Base-by-base conservation (phyloP, 768 basidiomycete genomes). In the Lactarius akahatsu region DNA sequence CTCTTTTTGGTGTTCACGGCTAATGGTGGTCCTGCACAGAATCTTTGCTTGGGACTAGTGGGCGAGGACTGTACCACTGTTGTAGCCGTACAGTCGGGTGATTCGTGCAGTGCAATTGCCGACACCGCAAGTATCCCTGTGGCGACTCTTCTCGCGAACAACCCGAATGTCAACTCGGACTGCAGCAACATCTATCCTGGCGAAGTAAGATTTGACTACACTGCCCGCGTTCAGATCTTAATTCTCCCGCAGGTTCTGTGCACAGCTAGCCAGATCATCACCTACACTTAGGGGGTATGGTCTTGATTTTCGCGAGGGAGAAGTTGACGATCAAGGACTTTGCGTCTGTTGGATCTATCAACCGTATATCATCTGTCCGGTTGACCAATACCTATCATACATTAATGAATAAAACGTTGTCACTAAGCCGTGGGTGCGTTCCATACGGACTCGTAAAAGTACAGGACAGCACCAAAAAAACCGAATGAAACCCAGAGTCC, bases 131-230 rank as follows among this genome's bases (percentile, higher is more conserved):
- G 77, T 34, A 82, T 87, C 65, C 15, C 57, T 5, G 16, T 26
- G 56, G 10, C 85, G 57, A 80, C 85, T 8, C 79, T 92, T 38
- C 78, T 76, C 73, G 18, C 71, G 66, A 92, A 92, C 84, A 93
- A 93, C 83, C 92, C 89, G 32, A 87, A 91, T 76, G 81, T 92
- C 71, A 69, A 84, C 71, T 2, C 61, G 0, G 77, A 74, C 0
- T 89, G 85, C 75, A 77, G 70, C 70, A 91, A 91, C 79, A 79
- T 92, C 74, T 91, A 91, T 78, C 72, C 87, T 63, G 88, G 86
- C 72, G 87, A 91, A 84, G 90, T 91, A 59, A 65, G 81, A 26
- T 78, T 26, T 26, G 1, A 28, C 18, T 26, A 32, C 15, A 57
- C 23, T 3, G n/a, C 20, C 32, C 3, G 3, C 56, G 32, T 57